These are phyloP conservation scores for Streptanthus diversifolius DNA, from an alignment of 345 rosid genomes.

Conservation along the genomic window DNA sequence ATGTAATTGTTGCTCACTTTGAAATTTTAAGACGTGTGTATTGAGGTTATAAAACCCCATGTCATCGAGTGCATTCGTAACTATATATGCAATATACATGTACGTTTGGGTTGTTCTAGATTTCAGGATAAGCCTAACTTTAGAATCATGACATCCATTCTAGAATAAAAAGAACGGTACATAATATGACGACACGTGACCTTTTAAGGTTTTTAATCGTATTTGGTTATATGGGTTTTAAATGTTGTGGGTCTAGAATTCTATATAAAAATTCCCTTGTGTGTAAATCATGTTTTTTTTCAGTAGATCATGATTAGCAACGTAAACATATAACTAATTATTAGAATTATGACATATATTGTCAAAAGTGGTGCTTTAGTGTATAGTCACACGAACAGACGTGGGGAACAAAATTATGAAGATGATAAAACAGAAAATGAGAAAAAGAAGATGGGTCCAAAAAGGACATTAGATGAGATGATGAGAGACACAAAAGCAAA, in stretches of 20 bases:
- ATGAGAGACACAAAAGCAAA: constrained; percentile 24
- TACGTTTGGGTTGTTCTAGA: constrained; percentile 12
- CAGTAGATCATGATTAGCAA: background rate
- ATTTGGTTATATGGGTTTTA: background rate
- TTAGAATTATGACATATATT: background rate
- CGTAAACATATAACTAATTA: background rate
- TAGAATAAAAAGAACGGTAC: background rate
- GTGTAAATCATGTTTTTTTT: background rate
- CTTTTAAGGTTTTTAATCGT: background rate
- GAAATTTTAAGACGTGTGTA: background rate
- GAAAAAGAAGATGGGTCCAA: constrained; percentile 36
- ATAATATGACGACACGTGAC: constrained; percentile 32
- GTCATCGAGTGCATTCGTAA: background rate
- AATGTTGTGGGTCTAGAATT: constrained; percentile 8
- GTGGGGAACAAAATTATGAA: constrained; percentile 36
- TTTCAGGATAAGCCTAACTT: constrained; percentile 7
- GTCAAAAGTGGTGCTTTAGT: constrained; percentile 8
- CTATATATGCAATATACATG: background rate
- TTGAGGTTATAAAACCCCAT: background rate
- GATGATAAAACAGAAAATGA: constrained; percentile 12
- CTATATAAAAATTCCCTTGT: background rate
- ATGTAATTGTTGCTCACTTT: background rate
- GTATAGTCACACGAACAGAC: constrained; percentile 26
- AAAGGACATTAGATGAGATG: constrained; percentile 27
- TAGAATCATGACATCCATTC: constrained; percentile 5